Base-by-base conservation (phyloP, 1,284 basidiomycete species). In the Irpex lacteus region DNA sequence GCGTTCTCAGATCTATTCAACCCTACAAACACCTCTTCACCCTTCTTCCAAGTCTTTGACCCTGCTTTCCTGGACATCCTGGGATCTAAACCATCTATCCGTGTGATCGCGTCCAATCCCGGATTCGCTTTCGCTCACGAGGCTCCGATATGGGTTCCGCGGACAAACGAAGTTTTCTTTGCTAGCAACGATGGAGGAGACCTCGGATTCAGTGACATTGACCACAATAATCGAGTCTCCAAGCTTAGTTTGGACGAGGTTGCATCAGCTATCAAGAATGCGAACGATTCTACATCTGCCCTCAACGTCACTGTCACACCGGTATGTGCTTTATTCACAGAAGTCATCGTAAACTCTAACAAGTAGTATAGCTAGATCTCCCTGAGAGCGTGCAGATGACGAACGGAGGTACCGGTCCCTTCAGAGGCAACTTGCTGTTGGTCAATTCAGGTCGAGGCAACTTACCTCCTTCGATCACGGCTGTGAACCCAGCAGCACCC, bases 321-420 rank as follows among this genome's bases (percentile, higher is more conserved):
- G 13, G 40, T 60, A 36, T 7, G 36, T 34, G 53, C 62, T 21
- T 54, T 26, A 34, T 50, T 18, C 62, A 19, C 15, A 11, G 60
- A 53, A 37, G 32, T n/a, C 49, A 32, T 19, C 21, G 54, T 62
- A 50, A 26, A 26, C 26, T 58, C 54, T 15, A 38, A 26, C 13
- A n/a, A 49, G n/a, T 63, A 61, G 50, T n/a, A 4, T 50, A 85
- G 83, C 72, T 88, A 57, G 73, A 80, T 70, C 76, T 88, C 49
- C 78, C 86, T 0, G 77, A 79, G 32, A 71, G 70, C 1, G 68
- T 85, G 6, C 81, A 87, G 72, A 92, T 92, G 85, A 89, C 88
- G 11, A 94, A 92, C 71, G 91, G 91, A 37, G 88, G 85, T 11
- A 89, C 87, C 50, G 89, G 90, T 4, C 89, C 87, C 1, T 89